Conservation (phyloP, 2,329 filamentous ascomycete genomes). For the Cryphonectria parasitica region DNA sequence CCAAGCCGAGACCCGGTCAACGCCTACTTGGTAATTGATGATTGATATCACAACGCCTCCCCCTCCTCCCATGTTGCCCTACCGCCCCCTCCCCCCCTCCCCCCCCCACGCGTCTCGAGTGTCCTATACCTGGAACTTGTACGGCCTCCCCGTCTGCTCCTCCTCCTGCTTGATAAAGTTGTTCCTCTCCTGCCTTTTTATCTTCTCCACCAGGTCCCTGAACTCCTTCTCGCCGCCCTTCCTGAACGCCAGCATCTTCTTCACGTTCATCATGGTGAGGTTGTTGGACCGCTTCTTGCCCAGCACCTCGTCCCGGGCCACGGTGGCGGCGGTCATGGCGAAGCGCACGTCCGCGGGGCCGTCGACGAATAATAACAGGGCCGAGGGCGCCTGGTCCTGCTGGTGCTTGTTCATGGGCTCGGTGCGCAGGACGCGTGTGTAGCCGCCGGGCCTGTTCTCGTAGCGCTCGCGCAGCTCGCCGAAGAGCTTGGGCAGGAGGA, state of each 20-base stretch:
- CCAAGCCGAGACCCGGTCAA: conserved; percentile 5
- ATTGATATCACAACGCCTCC: neutral
- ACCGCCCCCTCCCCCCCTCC: too few relatives aligned
- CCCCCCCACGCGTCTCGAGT: neutral
- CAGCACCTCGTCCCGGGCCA: conserved; percentile 66
- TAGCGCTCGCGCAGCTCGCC: conserved; percentile 82
- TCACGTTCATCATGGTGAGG: conserved; percentile 76
- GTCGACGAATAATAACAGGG: conserved; percentile 94
- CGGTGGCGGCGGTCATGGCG: conserved; percentile 85
- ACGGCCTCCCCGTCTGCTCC: conserved; percentile 25
- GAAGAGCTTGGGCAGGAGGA: conserved; percentile 84
- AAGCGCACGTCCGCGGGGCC: conserved; percentile 93
- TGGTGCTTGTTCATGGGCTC: conserved; percentile 84
- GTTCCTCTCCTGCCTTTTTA: conserved; percentile 38
- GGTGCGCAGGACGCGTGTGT: conserved; percentile 91
- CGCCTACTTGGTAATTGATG: conserved; percentile 11
- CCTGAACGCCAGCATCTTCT: conserved; percentile 81
- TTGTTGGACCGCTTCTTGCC: conserved; percentile 58
- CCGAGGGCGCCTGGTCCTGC: conserved; percentile 82
- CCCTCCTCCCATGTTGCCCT: too few relatives aligned
- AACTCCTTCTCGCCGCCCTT: conserved; percentile 68
- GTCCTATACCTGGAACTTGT: conserved; percentile 11
- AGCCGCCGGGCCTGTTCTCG: conserved; percentile 78
- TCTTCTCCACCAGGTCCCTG: conserved; percentile 62
- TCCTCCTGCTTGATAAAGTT: conserved; percentile 25